phyloP scores from a whole-genome alignment of 1,139 yeast species.

The Kurtzmaniella quercitrusa region DNA sequence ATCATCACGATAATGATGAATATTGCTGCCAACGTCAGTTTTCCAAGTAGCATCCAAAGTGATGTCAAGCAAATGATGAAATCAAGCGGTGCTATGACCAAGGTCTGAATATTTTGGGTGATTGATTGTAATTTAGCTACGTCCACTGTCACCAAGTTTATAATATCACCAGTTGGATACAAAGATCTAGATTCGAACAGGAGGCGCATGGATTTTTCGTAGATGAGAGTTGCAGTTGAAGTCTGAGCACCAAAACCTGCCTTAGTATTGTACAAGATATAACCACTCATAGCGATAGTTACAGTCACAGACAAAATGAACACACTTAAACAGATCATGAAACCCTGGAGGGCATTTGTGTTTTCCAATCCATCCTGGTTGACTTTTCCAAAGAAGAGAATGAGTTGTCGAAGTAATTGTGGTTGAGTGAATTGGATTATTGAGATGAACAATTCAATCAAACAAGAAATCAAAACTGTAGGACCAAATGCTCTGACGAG shows the following conservation, averaged over 20 bases:
- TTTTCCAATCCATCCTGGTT: neutral
- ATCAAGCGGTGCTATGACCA: conserved; percentile 59
- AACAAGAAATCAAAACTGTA: conserved; percentile 37
- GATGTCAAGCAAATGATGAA: conserved; percentile 51
- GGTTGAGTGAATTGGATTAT: conserved; percentile 51
- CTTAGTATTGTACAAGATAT: conserved; percentile 47
- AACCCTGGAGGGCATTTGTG: conserved; percentile 45
- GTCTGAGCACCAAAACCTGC: conserved; percentile 51
- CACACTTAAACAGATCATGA: conserved; percentile 47
- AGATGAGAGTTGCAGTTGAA: conserved; percentile 46
- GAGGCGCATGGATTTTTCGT: conserved; percentile 45
- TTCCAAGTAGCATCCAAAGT: conserved; percentile 55
- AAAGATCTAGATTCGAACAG: conserved; percentile 44
- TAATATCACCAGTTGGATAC: conserved; percentile 52
- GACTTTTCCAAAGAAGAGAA: conserved; percentile 39
- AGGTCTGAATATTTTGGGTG: conserved; percentile 47
- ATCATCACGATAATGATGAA: conserved; percentile 49
- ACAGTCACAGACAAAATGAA: conserved; percentile 43
- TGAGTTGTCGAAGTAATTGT: conserved; percentile 47
- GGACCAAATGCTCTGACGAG: conserved; percentile 47
- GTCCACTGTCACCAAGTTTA: conserved; percentile 58
- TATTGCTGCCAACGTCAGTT: conserved; percentile 59
- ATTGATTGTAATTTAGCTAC: conserved; percentile 51
- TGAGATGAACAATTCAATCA: conserved; percentile 43
- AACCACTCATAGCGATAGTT: conserved; percentile 48